Base-by-base conservation (phyloP, 192 early-diverging fungal genomes). In the Coemansia sp. region DNA sequence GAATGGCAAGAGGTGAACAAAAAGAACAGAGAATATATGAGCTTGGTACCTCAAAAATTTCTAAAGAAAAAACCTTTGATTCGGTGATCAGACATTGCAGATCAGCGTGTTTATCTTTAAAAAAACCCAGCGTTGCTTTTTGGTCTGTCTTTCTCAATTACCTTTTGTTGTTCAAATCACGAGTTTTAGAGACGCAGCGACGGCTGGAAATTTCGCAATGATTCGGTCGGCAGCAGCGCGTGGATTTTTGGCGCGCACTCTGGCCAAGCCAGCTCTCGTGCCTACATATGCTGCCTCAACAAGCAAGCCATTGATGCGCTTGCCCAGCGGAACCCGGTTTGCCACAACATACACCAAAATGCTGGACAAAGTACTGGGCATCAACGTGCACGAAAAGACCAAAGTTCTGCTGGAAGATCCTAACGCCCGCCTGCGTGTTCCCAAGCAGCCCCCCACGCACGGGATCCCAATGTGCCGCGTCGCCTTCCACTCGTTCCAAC, bases 401-500 rank as follows among this genome's bases (percentile, higher is more conserved):
- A 57, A 74, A 32, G 54, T 68, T 20, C 27, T 66, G 16, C 8
- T 19, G 8, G 48, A 22, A 2, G 13, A 13, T 3, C 48, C 8
- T 22, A 5, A 13, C 41, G 41, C 52, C 52, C 11, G 23, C 51
- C 27, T 53, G 26, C 26, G 68, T 41, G 51, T 65, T 18, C 47
- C 47, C 16, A 68, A 64, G 3, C 53, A 87, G 54, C 65, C 71
- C 37, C 60, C 86, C n/a, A 87, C 86, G 7, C 86, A 92, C 73
- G 82, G 85, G 58, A 78, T 88, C 59, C 85, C 87, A 4, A 85
- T 89, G 22, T 92, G 87, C 67, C 90, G 88, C 27, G 81, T 96
- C 9, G 85, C 91, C 41, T 83, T 98, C 58, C 82, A 82, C 20
- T 83, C 88, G 23, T 93, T 89, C 81, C 84, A 93, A 63, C 88